Evolutionary conservation across 371 early-diverging fungal species (phyloP), one percentile per base, ranked within the genome.

Genomic region (Rhizopus arrhizus): DNA sequence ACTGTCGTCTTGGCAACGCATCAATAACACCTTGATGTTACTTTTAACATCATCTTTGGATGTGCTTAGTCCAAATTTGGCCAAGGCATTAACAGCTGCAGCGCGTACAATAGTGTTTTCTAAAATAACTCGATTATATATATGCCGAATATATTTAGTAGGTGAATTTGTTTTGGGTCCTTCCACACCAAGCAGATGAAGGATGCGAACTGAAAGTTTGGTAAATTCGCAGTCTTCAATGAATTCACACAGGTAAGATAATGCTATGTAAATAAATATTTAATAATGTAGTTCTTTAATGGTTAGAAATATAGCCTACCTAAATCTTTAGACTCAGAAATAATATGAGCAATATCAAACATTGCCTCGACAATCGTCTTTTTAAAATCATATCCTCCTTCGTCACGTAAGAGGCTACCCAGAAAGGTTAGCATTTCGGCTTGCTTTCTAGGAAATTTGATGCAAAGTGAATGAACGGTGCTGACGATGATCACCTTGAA

Each of bases 161-260:
- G 98, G 97, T n/a, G 89, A 87, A 2, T 84, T 68, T 13, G 93
- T 91, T 62, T 85, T 87, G 35, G 98, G 98, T 1, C 98, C 97
- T 66, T 96, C 96, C 3, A 87, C 80, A 56, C 98, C 97, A 38
- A 98, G 81, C 32, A 98, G 81, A 75, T 96, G 90, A 40, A 98
- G 82, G 49, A 97, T 90, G 38, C 94, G 89, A 51, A 96, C 97
- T 10, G 95, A 93, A 4, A 98, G 85, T 75, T 94, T 94, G 32
- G 94, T 89, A 73, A 94, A 97, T 72, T 97, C 97, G 77, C 98
- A 98, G 71, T 98, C 98, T 71, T 98, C 98, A 66, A 98, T 98
- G 69, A 98, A 97, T 80, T 98, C 98, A 72, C 97, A 97, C 47
- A 98, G 82, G 59, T 96, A 93, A 7, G 92, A 89, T 36, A 98